Evolutionary conservation across 371 early-diverging fungal genomes (phyloP), one percentile per base, ranked within the genome.

Genomic region (Syncephalastrum monosporum): DNA sequence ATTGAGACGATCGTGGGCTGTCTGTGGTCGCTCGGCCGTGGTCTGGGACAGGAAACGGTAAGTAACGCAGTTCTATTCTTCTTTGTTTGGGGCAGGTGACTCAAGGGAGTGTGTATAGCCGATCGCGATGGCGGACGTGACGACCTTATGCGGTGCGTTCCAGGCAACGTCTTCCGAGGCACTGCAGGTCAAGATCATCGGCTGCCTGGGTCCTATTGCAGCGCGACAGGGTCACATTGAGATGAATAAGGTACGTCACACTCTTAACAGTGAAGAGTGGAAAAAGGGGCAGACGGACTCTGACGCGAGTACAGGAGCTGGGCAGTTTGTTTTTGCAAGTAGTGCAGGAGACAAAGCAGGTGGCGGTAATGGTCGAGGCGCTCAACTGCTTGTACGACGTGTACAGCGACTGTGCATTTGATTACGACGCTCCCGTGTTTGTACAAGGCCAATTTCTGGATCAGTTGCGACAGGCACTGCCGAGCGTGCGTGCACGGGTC

Each of bases 381-480:
- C 67, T 96, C 60, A 91, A 95, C 57, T 87, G 88, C 43, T 68
- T 96, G 27, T 95, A 78, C 65, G 96, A 95, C 61, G 84, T 95
- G 7, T 96, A 95, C 68, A 85, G 84, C 29, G 97, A 96, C 63
- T 82, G 75, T 42, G 81, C 71, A 5, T 94, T 83, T 68, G 93
- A 92, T 59, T 95, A 95, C 61, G 94, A 96, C 67, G 62, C 59
- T 38, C 88, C 91, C 2, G 92, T 94, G 1, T 95, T 85, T 77
- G 88, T 93, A 5, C 69, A 83, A 38, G 82, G 82, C n/a, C 77
- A 75, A 15, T 90, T 84, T 51, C 68, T 89, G 38, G 57, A 65
- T 15, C 76, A 72, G 38, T 73, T 96, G 27, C 76, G 82, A 60
- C 73, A 75, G 27, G 54, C 85, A 42, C 59, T 80, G 19, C 79